Base-by-base conservation (phyloP, 805 yeast species). In the Kodamaea nitidulidarum region DNA sequence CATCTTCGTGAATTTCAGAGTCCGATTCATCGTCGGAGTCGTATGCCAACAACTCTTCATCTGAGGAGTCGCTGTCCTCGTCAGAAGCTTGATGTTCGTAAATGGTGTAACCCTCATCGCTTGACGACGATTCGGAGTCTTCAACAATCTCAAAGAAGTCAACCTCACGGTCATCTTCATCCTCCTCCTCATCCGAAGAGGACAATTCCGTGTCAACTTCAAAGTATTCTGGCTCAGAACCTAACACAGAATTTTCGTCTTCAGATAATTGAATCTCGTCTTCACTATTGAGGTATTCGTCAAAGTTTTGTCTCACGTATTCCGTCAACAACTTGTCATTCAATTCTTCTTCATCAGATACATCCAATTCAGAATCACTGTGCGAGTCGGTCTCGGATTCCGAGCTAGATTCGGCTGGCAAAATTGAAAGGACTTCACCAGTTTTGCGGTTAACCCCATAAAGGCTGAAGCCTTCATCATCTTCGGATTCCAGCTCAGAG, bases 51-150 rank as follows among this genome's bases (percentile, higher is more conserved):
- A 60, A 53, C 47, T 65, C 70, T 22, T 63, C 68, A 42, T 65
- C 71, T 15, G 65, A 60, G 14, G 66, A 60, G 46, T 65, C 69
- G 35, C 56, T 51, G 41, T 50, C 58, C 43, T 49, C 47, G 25
- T 61, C 65, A 28, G 70, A 69, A 42, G 64, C 53, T 45, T 62
- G 71, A 48, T 65, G 69, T 45, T 57, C 61, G 58, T 67, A 67
- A 39, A 67, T 67, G 22, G 72, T 67, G 42, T 65, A 43, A 24
- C 71, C 73, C 49, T 67, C 71, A 38, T 59, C 69, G 30, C 57
- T 67, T 27, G 50, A 52, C 12, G 67, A 59, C 15, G 59, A 54
- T 18, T 53, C 57, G 22, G 62, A 55, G 20, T 47, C 50, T 16
- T 49, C 45, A 27, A 52, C 59, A 15, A 46, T 41, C 16, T 52